Conservation (phyloP, 495 filamentous ascomycete species). For the Aspergillus carlsbadensis region DNA sequence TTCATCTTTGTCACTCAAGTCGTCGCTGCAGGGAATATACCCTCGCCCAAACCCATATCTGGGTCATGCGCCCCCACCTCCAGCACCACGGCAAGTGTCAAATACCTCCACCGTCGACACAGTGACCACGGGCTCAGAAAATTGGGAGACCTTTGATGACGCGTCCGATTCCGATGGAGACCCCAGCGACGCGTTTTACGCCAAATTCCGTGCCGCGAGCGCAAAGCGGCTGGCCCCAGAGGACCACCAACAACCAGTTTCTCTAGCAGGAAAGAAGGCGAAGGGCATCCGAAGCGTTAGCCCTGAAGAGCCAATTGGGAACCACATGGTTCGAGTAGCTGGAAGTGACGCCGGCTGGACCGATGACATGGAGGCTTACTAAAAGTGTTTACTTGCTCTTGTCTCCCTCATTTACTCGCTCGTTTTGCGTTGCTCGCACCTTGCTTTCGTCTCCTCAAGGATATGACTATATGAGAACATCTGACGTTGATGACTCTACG, state of each 20-base stretch:
- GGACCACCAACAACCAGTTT: conserved; percentile 50
- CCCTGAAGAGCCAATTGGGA: conserved; percentile 34
- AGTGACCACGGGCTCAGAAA: conserved; percentile 76
- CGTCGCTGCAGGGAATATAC: conserved; percentile 35
- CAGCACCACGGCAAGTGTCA: conserved; percentile 66
- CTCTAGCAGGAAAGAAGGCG: conserved; percentile 51
- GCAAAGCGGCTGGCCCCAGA: conserved; percentile 65
- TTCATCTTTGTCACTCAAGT: conserved; percentile 39
- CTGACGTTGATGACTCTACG: conserved; percentile 23
- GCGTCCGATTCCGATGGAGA: conserved; percentile 72
- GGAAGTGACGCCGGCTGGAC: conserved; percentile 53
- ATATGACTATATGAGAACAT: conserved; percentile 24
- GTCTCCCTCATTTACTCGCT: conserved; percentile 6
- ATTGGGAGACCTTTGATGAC: conserved; percentile 93
- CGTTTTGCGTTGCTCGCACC: conserved; percentile 11
- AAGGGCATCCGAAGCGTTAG: conserved; percentile 54
- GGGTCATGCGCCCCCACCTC: conserved; percentile 44
- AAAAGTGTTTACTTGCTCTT: conserved; percentile 13
- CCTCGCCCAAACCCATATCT: conserved; percentile 44
- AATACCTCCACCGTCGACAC: conserved; percentile 64
- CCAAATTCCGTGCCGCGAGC: conserved; percentile 66
- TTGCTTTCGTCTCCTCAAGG: conserved; percentile 10
- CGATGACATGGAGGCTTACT: conserved; percentile 49
- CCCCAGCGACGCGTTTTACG: conserved; percentile 72
- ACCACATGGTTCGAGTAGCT: conserved; percentile 40